Evolutionary conservation across 441 rosid species (phyloP).

Genomic region (Mallotus japonicus): DNA sequence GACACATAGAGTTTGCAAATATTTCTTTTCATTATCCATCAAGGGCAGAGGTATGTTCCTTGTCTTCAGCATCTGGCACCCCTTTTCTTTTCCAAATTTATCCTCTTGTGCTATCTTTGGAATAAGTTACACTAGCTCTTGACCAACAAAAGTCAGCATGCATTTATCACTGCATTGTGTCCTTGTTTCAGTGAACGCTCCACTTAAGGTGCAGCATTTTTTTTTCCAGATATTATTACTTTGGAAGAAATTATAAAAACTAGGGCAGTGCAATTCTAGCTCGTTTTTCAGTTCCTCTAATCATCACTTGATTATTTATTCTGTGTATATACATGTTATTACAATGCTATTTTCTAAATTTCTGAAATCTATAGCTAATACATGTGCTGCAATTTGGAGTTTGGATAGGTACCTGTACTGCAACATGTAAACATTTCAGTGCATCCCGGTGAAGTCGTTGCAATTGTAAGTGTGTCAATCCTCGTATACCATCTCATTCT

Average conservation of each 20-base stretch:
- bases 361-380: background rate
- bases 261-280: background rate
- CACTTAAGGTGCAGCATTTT: background rate
- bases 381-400: slow-evolving; percentile 3
- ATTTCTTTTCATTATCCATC: slow-evolving; percentile 73
- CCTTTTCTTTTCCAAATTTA: background rate
- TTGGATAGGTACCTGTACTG: slow-evolving; percentile 67
- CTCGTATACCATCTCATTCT: slow-evolving; percentile 13
- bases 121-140: background rate
- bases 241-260: slow-evolving; percentile 9
- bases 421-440: slow-evolving; percentile 58
- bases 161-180: slow-evolving; percentile 7
- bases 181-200: slow-evolving; percentile 14
- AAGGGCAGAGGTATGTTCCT: slow-evolving; percentile 54
- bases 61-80: slow-evolving; percentile 12
- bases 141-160: background rate
- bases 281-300: background rate
- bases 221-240: background rate
- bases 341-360: background rate
- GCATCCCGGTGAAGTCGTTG: slow-evolving; percentile 82
- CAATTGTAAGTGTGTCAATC: slow-evolving; percentile 52
- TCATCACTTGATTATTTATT: background rate
- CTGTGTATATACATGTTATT: background rate
- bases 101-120: background rate
- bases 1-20: slow-evolving; percentile 61